Base-by-base conservation (phyloP, 2,329 filamentous ascomycete genomes). In the Pseudogymnoascus sp. region DNA sequence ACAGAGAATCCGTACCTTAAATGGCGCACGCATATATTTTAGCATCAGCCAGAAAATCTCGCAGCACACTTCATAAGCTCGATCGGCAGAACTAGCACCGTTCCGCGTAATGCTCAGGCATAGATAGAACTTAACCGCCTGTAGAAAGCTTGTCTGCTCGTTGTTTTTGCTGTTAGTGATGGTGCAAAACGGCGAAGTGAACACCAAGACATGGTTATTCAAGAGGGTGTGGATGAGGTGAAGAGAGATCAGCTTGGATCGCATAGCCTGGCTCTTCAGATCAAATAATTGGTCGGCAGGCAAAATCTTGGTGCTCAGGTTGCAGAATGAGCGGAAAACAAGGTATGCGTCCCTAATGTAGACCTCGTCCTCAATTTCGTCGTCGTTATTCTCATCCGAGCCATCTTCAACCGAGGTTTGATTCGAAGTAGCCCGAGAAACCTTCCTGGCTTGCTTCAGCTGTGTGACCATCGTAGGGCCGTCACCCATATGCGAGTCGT, bases 11-110 rank as follows among this genome's bases (percentile, higher is more conserved):
- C 81, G 65, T 71, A 89, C 88, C 86, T 99, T 99, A 76, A 99
- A 89, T 67, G 93, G 89, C 2, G 95, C 89, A 66, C 96, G 86
- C 85, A 99, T 89, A 70, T 91, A 89, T 74, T 96, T 96, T 47
- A 97, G 78, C 88, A 97, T 96, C 64, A 97, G 81, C 92, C 93
- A 99, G 74, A 99, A 99, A 31, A 97, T 96, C 75, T 99, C 95
- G 71, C 90, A 93, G 74, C 91, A 93, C 45, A 97, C 91, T 72
- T 97, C 93, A 71, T 97, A 99, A 0, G 99, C 92, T 68, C 85
- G 85, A 67, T 91, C 90, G 47, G 96, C 90, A 4, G 93, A 93
- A 77, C 93, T 97, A 12, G 95, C 91, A 16, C 93, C 96, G 73
- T 99, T 99, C 62, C 93, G 86, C 63, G 93, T 97, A 69, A 99